These are phyloP conservation scores for Aegle marmelos DNA, from an alignment of 345 rosid genomes.

Conservation along the genomic window DNA sequence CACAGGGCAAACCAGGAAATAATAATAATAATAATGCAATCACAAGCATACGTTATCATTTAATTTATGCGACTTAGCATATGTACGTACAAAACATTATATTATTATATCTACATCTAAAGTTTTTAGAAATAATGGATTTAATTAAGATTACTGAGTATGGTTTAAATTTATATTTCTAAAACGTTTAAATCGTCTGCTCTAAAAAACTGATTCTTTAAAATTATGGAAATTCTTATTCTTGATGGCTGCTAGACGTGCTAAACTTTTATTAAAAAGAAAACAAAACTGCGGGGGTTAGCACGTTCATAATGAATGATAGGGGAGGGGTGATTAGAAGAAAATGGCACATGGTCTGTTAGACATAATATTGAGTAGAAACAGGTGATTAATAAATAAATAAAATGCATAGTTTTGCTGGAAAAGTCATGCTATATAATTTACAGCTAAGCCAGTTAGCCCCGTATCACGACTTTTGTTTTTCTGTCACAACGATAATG, in stretches of 20 bases:
- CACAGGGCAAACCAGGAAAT: too few species aligned
- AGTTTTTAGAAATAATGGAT: too few species aligned
- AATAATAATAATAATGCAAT: too few species aligned
- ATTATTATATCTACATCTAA: too few species aligned
- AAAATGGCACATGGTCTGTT: constrained; percentile 16
- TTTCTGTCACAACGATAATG: not conserved
- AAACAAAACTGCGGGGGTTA: not conserved
- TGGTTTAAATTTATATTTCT: too few species aligned
- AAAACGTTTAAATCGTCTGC: too few species aligned
- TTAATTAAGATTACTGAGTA: too few species aligned
- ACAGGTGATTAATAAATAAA: not conserved
- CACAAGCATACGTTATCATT: fast-evolving
- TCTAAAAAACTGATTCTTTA: too few species aligned
- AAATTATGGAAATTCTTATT: too few species aligned
- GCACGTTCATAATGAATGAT: not conserved
- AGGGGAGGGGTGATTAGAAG: not conserved
- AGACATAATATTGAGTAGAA: not conserved
- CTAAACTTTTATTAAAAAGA: not conserved
- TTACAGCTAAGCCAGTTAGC: constrained; percentile 2
- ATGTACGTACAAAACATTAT: too few species aligned
- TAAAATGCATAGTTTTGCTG: not conserved
- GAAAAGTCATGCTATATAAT: not conserved
- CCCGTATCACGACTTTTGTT: constrained; percentile 18
- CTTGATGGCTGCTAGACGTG: not conserved
- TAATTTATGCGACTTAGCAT: too few species aligned